These are phyloP conservation scores for Hura crepitans DNA, from an alignment of 441 rosid genomes.

Conservation along the genomic window DNA sequence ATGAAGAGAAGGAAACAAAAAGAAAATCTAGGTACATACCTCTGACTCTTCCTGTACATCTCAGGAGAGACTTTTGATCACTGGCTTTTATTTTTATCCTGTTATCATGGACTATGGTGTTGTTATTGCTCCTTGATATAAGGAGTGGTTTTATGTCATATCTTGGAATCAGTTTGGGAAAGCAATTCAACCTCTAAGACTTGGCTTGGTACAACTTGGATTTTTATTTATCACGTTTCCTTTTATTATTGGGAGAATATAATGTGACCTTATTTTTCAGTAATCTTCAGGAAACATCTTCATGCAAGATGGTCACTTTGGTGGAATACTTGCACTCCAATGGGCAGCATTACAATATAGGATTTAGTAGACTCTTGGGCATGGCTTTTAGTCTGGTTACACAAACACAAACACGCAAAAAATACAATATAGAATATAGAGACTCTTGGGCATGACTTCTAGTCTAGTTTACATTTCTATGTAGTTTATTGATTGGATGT, in stretches of 20 bases:
- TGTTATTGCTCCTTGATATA: neutral
- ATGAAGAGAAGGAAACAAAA: slow-evolving; percentile 57
- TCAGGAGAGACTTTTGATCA: neutral
- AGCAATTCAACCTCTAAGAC: neutral
- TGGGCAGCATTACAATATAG: no score
- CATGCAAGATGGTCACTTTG: neutral
- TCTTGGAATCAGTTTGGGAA: neutral
- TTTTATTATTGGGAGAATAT: neutral
- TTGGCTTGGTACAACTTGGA: neutral
- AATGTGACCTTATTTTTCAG: neutral
- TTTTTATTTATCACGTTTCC: neutral
- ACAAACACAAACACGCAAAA: no score
- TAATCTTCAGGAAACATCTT: neutral
- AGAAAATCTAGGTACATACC: slow-evolving; percentile 57
- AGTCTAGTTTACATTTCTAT: no score
- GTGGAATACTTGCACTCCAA: no score
- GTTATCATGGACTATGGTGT: neutral
- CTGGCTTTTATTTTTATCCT: neutral
- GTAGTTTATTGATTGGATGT: no score
- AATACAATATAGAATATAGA: no score
- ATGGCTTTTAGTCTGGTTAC: no score
- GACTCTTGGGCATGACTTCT: no score
- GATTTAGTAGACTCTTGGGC: no score
- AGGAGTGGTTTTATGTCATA: neutral
- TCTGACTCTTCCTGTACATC: neutral